These are phyloP conservation scores for Coemansia sp. DNA, from an alignment of 192 early-diverging fungal species.

Conservation along the genomic window DNA sequence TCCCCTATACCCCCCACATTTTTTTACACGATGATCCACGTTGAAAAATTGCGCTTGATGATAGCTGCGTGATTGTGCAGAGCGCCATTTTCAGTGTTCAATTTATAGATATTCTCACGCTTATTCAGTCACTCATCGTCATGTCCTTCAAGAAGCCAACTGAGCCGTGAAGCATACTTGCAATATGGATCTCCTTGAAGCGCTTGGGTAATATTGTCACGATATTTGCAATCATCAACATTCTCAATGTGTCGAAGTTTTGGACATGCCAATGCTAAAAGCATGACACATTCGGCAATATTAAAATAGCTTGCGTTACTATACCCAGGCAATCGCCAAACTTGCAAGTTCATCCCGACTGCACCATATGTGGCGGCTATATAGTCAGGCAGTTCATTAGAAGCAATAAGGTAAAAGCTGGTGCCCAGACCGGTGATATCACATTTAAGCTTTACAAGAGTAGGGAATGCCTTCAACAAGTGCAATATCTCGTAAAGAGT, in stretches of 20 bases:
- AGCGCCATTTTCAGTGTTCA: too few species aligned
- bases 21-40: too few species aligned
- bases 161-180: not conserved
- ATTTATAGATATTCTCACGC: too few species aligned
- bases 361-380: not conserved
- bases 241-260: not conserved
- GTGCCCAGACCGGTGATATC: not conserved
- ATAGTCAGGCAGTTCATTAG: not conserved
- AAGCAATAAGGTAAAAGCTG: not conserved
- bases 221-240: not conserved
- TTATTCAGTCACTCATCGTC: too few species aligned
- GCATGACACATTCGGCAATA: not conserved
- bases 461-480: not conserved
- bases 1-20: not conserved
- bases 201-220: not conserved
- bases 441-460: not conserved
- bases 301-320: not conserved
- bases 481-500: not conserved
- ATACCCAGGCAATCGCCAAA: not conserved
- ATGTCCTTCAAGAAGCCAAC: not conserved
- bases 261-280: constrained; percentile 1
- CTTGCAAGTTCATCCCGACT: not conserved
- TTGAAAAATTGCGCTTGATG: not conserved
- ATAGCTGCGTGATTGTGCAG: too few species aligned
- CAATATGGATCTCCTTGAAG: not conserved